Conservation (phyloP, 495 filamentous ascomycete species). For the Aspergillus indologenus region DNA sequence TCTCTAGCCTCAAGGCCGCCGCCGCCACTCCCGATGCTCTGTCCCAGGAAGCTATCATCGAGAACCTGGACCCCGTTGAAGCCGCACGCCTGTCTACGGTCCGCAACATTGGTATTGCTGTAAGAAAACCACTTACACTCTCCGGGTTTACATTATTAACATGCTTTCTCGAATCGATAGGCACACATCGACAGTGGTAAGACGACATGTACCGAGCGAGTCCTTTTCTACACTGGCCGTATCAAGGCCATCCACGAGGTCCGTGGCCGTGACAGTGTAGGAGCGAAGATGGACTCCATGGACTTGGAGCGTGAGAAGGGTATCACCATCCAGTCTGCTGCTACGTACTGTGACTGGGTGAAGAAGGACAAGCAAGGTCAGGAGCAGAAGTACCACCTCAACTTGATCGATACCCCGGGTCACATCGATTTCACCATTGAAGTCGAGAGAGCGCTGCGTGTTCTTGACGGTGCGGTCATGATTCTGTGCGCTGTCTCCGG, state of each 20-base stretch:
- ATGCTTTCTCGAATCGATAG: slow-evolving; percentile 35
- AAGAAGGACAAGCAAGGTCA: slow-evolving; percentile 70
- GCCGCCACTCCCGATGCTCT: slow-evolving; percentile 55
- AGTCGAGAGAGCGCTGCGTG: slow-evolving; percentile 92
- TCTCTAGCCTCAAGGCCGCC: slow-evolving; percentile 55
- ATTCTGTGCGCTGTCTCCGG: slow-evolving; percentile 97
- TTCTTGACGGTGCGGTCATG: slow-evolving; percentile 97
- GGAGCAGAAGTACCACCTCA: slow-evolving; percentile 93
- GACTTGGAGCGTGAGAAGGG: slow-evolving; percentile 97
- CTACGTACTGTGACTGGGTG: slow-evolving; percentile 96
- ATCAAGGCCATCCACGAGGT: slow-evolving; percentile 98
- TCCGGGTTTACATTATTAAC: slow-evolving; percentile 14
- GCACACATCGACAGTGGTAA: slow-evolving; percentile 99
- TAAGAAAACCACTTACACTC: slow-evolving; percentile 37
- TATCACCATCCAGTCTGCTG: slow-evolving; percentile 97
- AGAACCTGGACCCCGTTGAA: slow-evolving; percentile 72
- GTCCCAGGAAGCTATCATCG: slow-evolving; percentile 66
- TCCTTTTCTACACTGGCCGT: slow-evolving; percentile 97
- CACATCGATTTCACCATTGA: slow-evolving; percentile 99
- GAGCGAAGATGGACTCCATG: slow-evolving; percentile 99
- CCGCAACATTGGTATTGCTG: slow-evolving; percentile 97
- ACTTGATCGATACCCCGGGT: slow-evolving; percentile 97
- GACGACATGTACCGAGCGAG: slow-evolving; percentile 93
- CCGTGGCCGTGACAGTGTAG: slow-evolving; percentile 88
- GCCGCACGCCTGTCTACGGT: slow-evolving; percentile 70